phyloP scores from a whole-genome alignment of 805 yeast genomes.

The Wickerhamomyces bisporus region DNA sequence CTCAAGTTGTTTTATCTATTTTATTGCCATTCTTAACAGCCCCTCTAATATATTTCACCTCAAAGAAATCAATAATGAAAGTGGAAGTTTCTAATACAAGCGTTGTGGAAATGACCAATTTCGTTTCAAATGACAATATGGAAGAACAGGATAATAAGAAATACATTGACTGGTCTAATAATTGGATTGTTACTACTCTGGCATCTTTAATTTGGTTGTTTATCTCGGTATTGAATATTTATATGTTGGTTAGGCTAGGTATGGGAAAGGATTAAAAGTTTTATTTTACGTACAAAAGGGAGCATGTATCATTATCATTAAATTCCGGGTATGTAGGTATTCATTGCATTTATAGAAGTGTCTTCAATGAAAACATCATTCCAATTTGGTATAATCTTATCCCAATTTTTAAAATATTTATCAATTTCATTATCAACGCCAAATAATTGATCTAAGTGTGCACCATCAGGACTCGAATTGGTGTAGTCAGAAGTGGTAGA shows the following conservation, averaged over 20 bases:
- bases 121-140: conserved; percentile 8
- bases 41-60: conserved; percentile 80
- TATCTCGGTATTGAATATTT: conserved; percentile 66
- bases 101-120: not conserved
- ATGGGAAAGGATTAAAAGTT: conserved; percentile 3
- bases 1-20: conserved; percentile 80
- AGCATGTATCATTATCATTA: too few species aligned
- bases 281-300: too few species aligned
- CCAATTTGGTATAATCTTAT: conserved; percentile 15
- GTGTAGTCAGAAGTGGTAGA: not conserved
- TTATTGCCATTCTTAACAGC: conserved; percentile 81
- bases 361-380: conserved; percentile 12
- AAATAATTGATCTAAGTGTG: too few species aligned
- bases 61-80: conserved; percentile 62
- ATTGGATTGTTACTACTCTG: conserved; percentile 46
- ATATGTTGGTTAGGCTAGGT: conserved; percentile 44
- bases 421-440: conserved; percentile 6
- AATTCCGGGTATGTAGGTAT: not conserved
- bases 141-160: conserved; percentile 12
- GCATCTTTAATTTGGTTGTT: conserved; percentile 65
- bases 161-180: conserved; percentile 52
- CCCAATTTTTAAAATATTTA: conserved; percentile 12
- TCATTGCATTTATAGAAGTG: conserved; percentile 1
- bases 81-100: conserved; percentile 33
- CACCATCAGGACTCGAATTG: not conserved